phyloP scores from a whole-genome alignment of 2,329 filamentous ascomycete species.

The Colletotrichum liaoningense region DNA sequence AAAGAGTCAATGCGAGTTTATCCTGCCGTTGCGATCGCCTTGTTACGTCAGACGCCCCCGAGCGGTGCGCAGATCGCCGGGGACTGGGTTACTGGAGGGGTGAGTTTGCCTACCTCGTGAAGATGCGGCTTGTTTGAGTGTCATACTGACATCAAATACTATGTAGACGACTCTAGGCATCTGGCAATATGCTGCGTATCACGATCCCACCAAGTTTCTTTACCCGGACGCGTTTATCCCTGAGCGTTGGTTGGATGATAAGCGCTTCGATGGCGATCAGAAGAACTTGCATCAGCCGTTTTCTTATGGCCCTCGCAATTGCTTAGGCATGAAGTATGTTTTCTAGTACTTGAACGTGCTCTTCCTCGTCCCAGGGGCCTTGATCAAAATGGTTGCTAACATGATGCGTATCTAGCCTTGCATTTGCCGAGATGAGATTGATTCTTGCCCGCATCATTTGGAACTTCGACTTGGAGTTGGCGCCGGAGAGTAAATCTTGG shows the following conservation, averaged over 20 bases:
- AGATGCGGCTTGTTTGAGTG: neutral
- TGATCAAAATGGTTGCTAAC: no score
- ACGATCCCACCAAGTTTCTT: slow-evolving; percentile 55
- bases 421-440: slow-evolving; percentile 62
- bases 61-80: slow-evolving; percentile 47
- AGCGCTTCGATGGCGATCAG: slow-evolving; percentile 24
- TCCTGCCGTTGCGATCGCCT: slow-evolving; percentile 41
- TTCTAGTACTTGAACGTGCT: no score
- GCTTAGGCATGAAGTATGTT: slow-evolving; percentile 24
- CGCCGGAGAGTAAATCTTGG: slow-evolving; percentile 49
- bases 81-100: slow-evolving; percentile 44
- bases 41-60: slow-evolving; percentile 42
- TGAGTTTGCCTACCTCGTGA: slow-evolving; percentile 38
- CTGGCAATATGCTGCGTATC: slow-evolving; percentile 56
- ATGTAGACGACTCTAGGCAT: slow-evolving; percentile 52
- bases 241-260: slow-evolving; percentile 54
- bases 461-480: slow-evolving; percentile 59
- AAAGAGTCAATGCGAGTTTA: slow-evolving; percentile 52
- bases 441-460: slow-evolving; percentile 60
- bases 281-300: slow-evolving; percentile 24
- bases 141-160: neutral
- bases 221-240: slow-evolving; percentile 57
- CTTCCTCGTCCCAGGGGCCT: no score
- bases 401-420: slow-evolving; percentile 47
- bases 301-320: slow-evolving; percentile 21